Evolutionary conservation across 306 rosid genomes (phyloP), one percentile per base, ranked within the genome.

Genomic region (Medicago lupulina): DNA sequence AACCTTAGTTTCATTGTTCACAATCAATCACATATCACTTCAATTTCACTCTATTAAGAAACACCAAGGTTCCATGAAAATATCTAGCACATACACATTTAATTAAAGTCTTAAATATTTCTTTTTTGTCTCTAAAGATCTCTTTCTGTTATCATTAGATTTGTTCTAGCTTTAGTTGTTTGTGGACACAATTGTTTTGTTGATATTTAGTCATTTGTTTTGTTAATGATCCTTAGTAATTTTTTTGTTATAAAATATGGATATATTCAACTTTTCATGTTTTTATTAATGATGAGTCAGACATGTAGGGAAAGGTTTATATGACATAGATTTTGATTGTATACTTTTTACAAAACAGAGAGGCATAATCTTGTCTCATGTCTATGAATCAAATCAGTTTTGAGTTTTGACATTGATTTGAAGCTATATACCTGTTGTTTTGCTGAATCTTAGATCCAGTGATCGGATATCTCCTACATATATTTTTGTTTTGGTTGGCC

Each of bases 381-480:
- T 41, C 55, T 41, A n/a, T 7, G 4, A 9, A 55, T 70, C 70
- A 31, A 41, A 49, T 76, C 73, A 57, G 44, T 43, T 77, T 59
- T 23, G 28, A 23, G 28, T 23, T 23, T 23, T 54, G 12, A 28
- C 34, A 19, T 15, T 78, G 69, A 38, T 68, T 73, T 85, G 61
- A 70, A 73, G 78, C 65, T 60, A n/a, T n/a, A n/a, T n/a, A 28
- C 81, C 23, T 23, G 1, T 1, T 23, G 28, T 1, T 23, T 23
- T 23, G 28, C 28, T 23, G 41, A 79, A 81, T 28, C 43, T 39
- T 23, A 76, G 73, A 75, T 75, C 85, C 76, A 78, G 49, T 59
- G 31, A 1, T 23, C 28, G 2, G 28, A 23, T 23, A 23, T 23
- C 2, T 23, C 28, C 28, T 23, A 23, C 28, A 23, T 21, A 1